These are phyloP conservation scores for Eutrema japonicum DNA, from an alignment of 345 rosid species.

Conservation along the genomic window DNA sequence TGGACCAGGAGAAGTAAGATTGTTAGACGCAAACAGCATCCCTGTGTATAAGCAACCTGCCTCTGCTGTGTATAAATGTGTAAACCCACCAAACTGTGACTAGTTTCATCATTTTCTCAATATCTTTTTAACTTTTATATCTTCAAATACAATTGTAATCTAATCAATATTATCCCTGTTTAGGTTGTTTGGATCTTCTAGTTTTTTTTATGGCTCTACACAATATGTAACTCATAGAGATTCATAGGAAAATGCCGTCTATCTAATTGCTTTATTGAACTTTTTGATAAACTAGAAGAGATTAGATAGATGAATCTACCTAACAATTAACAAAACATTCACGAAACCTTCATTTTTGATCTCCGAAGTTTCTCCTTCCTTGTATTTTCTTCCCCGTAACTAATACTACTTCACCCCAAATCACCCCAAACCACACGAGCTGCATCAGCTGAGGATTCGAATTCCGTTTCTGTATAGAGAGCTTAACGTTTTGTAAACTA, in stretches of 20 bases:
- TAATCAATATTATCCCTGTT: not conserved
- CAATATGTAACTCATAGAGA: too few relatives aligned
- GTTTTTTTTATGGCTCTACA: too few relatives aligned
- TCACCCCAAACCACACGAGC: not conserved
- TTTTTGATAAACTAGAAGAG: not conserved
- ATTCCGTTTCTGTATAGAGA: not conserved
- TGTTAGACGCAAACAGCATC: slow-evolving; percentile 67
- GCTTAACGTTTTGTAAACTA: not conserved
- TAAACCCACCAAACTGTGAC: slow-evolving; percentile 76
- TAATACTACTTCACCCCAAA: not conserved
- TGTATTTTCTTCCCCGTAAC: slow-evolving; percentile 21
- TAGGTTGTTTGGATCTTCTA: not conserved
- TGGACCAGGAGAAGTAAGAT: slow-evolving; percentile 80
- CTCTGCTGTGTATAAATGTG: slow-evolving; percentile 81
- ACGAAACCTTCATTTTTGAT: slow-evolving; percentile 1
- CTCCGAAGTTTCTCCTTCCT: not conserved
- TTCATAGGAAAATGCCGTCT: too few relatives aligned
- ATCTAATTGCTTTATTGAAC: too few relatives aligned
- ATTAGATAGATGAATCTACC: not conserved
- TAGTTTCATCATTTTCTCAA: slow-evolving; percentile 28
- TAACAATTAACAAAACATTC: not conserved
- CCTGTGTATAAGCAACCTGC: slow-evolving; percentile 89
- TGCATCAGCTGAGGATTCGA: slow-evolving; percentile 17
- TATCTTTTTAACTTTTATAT: not conserved
- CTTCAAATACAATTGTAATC: not conserved